Base-by-base conservation (phyloP, 495 filamentous ascomycete genomes). In the Hypoxylon subgilvum region DNA sequence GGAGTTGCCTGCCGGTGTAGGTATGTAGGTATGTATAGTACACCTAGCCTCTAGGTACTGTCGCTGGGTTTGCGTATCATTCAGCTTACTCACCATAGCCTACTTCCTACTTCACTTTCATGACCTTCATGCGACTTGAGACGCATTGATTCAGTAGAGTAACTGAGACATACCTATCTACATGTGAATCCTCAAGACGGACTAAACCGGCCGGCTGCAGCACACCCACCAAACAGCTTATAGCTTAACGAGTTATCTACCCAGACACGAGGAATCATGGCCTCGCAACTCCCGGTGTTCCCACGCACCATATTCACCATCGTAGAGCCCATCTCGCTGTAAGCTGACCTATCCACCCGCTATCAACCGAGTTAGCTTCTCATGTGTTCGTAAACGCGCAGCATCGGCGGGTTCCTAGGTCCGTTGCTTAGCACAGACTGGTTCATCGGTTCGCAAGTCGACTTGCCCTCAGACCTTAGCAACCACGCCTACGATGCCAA, bases 251-350 rank as follows among this genome's bases (percentile, higher is more conserved):
- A n/a, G n/a, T n/a, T n/a, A n/a, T 18, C 2, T 6, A 38, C 4
- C 14, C 5, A 27, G 9, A 13, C 17, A 9, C 28, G 23, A 32
- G 23, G 18, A 46, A 35, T 25, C 38, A 85, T 85, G 82, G 69
- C 82, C 0, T 76, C 79, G 4, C 72, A 73, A 31, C 71, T 85
- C 2, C 79, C 82, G 2, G 47, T 75, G 0, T 68, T 84, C 42
- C 82, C 82, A 6, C 75, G 76, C 14, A 63, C 81, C 35, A 69
- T 84, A 42, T 83, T 86, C 59, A 84, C 82, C 0, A 66, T 90
- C 51, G 56, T 89, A 30, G 88, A 91, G 69, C 88, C 88, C 3
- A 68, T 90, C 36, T 84, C 85, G 13, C 76, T 88, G 85, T 88
- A 81, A 72, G 77, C 57, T 18, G 27, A 6, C 49, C 39, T 9